Conservation (phyloP, 495 filamentous ascomycete genomes). For the Penicillium paxilli region DNA sequence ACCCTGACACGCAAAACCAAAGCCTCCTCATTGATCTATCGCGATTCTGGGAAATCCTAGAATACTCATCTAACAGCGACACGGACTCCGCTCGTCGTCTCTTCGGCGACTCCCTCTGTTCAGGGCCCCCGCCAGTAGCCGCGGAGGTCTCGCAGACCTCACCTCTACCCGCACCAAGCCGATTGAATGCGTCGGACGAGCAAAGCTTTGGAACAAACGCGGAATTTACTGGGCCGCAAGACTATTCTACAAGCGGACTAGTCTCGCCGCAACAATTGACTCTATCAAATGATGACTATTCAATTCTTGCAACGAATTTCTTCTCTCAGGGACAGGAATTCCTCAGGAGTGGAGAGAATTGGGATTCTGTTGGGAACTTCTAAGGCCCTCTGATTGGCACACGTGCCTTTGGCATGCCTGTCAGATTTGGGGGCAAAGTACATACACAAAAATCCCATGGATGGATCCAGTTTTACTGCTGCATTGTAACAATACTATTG, state of each 20-base stretch:
- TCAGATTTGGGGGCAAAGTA: too few species aligned
- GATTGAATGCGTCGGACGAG: slow-evolving; percentile 28
- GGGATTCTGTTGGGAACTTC: slow-evolving; percentile 43
- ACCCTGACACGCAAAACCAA: slow-evolving; percentile 40
- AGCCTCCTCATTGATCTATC: slow-evolving; percentile 49
- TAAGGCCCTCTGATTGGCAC: slow-evolving; percentile 1
- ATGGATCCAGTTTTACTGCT: too few species aligned
- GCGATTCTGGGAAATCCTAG: slow-evolving; percentile 51
- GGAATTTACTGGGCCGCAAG: slow-evolving; percentile 12
- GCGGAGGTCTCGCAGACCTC: slow-evolving; percentile 47
- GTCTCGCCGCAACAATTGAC: slow-evolving; percentile 29
- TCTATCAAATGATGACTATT: slow-evolving; percentile 46
- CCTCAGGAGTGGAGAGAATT: slow-evolving; percentile 36
- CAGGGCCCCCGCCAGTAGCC: slow-evolving; percentile 18
- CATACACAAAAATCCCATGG: too few species aligned
- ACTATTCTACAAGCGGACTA: slow-evolving; percentile 22
- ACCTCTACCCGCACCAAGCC: slow-evolving; percentile 44
- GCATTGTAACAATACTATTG: too few species aligned
- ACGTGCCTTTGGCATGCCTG: too few species aligned
- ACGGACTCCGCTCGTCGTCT: slow-evolving; percentile 37
- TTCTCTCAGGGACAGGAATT: slow-evolving; percentile 49
- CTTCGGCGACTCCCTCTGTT: slow-evolving; percentile 43
- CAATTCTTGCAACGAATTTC: slow-evolving; percentile 50
- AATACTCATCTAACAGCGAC: slow-evolving; percentile 49
- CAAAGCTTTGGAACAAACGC: slow-evolving; percentile 16